Evolutionary conservation across 192 early-diverging fungal genomes (phyloP).

Genomic region (Entomortierella lignicola): DNA sequence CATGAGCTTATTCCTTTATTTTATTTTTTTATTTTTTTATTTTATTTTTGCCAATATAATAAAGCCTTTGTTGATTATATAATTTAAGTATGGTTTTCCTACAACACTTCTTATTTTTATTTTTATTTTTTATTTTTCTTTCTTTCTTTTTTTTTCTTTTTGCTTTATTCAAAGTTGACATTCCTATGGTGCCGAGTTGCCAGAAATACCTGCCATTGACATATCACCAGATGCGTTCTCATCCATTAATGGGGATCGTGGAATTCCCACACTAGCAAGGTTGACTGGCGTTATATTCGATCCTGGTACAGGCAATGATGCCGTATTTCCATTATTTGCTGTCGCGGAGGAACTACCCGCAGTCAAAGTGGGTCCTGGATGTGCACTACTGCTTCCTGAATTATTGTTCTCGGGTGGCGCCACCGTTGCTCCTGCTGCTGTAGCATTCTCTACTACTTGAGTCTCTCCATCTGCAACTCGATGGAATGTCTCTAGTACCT

Average conservation of each 20-base stretch:
- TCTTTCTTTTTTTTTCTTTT: no score
- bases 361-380: neutral
- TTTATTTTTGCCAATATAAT: neutral
- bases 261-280: neutral
- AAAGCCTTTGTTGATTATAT: no score
- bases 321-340: neutral
- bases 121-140: no score
- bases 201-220: conserved; percentile 47
- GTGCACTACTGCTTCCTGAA: conserved; percentile 30
- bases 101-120: no score
- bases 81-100: no score
- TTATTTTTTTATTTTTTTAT: neutral
- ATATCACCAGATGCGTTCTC: conserved; percentile 52
- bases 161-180: no score
- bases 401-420: conserved; percentile 27
- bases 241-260: conserved; percentile 40
- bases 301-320: neutral
- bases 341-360: neutral
- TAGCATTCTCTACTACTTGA: conserved; percentile 33
- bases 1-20: no score
- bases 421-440: conserved; percentile 18
- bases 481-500: conserved; percentile 73
- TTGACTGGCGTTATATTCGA: conserved; percentile 1
- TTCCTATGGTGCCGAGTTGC: conserved; percentile 45
- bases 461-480: conserved; percentile 31